Base-by-base conservation (phyloP, 2,329 filamentous ascomycete species). In the Colletotrichum paranaense region DNA sequence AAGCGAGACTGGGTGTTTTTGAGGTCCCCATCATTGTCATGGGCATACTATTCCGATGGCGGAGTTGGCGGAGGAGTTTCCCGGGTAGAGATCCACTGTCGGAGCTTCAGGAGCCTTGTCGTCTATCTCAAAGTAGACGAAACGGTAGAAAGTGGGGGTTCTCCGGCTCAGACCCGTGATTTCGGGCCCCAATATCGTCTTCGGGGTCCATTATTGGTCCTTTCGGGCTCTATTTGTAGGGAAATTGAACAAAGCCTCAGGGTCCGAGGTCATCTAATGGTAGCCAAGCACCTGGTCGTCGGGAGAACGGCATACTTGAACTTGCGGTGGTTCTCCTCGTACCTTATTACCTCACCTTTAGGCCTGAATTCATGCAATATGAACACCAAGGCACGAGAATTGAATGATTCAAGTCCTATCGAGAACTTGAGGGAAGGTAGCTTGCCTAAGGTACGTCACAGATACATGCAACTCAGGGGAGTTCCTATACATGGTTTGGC, bases 321-420 rank as follows among this genome's bases (percentile, higher is more conserved):
- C 6, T 6, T 7, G 7, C 0, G 2, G 19, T 19, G 3, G 8
- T 49, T 9, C 7, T 49, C 3, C 11, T n/a, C 42, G 0, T 19
- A 2, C 7, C 19, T 4, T 49, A 4, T 8, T 49, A 6, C 19
- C 19, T 11, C 4, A 2, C 8, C 5, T 49, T 49, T 4, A 4
- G 26, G 26, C 26, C 26, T 0, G 26, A 26, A 26, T 26, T 4
- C 19, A 4, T 9, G 19, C 2, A 49, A n/a, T 22, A 19, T 11
- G 19, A 22, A 4, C 7, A 4, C 8, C 19, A 49, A 4, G 8
- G 19, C 16, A 5, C 7, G 19, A 11, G 16, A 19, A 19, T 19
- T 49, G 7, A 7, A 8, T 42, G 6, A 42, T 19, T 49, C 7
- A 49, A 19, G 12, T 49, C 42, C 3, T 9, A 11, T 49, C 14